phyloP scores from a whole-genome alignment of 495 filamentous ascomycete genomes.

The Penicillium tannophilum region DNA sequence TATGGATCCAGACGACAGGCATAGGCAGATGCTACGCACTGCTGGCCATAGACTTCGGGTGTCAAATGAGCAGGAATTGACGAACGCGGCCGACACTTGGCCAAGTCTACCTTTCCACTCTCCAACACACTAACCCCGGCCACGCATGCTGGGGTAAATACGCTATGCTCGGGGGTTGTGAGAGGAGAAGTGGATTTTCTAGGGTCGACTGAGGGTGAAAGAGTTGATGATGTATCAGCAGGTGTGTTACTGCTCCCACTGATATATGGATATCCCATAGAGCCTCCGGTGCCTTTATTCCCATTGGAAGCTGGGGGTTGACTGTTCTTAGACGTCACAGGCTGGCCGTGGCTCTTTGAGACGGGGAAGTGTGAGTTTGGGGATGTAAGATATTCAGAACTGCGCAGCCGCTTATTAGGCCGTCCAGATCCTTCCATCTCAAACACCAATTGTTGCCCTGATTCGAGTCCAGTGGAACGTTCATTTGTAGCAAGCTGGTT shows the following conservation, averaged over 20 bases:
- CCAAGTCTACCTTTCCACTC: constrained; percentile 25
- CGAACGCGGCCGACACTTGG: constrained; percentile 61
- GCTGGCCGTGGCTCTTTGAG: neutral
- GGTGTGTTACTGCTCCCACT: constrained; percentile 30
- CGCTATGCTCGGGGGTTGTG: constrained; percentile 18
- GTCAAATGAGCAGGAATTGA: constrained; percentile 79
- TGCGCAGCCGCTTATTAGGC: constrained; percentile 23
- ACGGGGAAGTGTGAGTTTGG: constrained; percentile 5
- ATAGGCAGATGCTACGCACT: constrained; percentile 86
- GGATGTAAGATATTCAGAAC: constrained; percentile 14
- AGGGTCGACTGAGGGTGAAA: constrained; percentile 25
- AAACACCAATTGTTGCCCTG: constrained; percentile 1
- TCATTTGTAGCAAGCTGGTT: constrained; percentile 14
- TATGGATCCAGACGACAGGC: constrained; percentile 89
- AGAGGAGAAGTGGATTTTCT: constrained; percentile 38
- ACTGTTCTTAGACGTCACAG: neutral
- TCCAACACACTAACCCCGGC: constrained; percentile 18
- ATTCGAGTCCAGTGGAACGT: constrained; percentile 5
- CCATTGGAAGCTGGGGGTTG: neutral
- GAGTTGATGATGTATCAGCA: constrained; percentile 31
- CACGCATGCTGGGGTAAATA: constrained; percentile 19
- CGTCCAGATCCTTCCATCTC: constrained; percentile 16
- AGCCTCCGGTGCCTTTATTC: neutral
- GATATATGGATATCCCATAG: constrained; percentile 5
- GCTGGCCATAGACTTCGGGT: constrained; percentile 75